Conservation (phyloP, 2,329 filamentous ascomycete genomes). For the Pestalotiopsis sp. region DNA sequence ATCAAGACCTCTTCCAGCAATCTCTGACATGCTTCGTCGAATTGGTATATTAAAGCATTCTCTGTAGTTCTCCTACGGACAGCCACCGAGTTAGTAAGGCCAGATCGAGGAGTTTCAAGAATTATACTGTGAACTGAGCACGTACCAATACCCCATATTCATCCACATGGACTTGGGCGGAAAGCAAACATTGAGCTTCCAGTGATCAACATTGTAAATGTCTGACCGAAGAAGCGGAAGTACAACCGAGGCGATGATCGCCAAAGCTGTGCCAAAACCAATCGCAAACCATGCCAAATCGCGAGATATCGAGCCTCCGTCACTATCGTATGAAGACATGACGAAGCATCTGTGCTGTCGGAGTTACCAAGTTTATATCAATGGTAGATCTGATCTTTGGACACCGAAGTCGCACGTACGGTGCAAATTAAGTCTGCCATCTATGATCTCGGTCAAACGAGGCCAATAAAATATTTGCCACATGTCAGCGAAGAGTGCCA, state of each 20-base stretch:
- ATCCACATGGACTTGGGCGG: conserved; percentile 59
- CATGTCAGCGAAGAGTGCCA: not conserved
- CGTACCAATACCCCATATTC: conserved; percentile 63
- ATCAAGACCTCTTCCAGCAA: conserved; percentile 48
- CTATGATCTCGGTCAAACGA: not conserved
- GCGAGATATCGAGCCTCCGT: not conserved
- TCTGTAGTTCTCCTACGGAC: not conserved
- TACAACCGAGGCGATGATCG: not conserved
- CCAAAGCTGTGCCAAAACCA: not conserved
- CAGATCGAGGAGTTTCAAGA: not conserved
- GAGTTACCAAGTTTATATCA: not conserved
- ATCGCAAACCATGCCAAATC: not conserved
- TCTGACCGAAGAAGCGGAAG: not conserved
- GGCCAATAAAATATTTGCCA: not conserved
- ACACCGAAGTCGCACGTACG: too few relatives aligned
- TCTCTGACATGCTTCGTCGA: conserved; percentile 47
- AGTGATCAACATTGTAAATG: conserved; percentile 54
- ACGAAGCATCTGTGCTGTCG: not conserved
- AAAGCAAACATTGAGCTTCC: conserved; percentile 51
- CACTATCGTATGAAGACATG: not conserved
- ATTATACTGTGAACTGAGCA: conserved; percentile 17
- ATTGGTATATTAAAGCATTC: conserved; percentile 21
- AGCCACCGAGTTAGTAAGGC: not conserved
- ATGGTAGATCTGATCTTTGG: too few relatives aligned
- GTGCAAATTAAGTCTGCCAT: not conserved